Evolutionary conservation across 129 eudicot species (phyloP).

Genomic region (Pittosporum tobira): DNA sequence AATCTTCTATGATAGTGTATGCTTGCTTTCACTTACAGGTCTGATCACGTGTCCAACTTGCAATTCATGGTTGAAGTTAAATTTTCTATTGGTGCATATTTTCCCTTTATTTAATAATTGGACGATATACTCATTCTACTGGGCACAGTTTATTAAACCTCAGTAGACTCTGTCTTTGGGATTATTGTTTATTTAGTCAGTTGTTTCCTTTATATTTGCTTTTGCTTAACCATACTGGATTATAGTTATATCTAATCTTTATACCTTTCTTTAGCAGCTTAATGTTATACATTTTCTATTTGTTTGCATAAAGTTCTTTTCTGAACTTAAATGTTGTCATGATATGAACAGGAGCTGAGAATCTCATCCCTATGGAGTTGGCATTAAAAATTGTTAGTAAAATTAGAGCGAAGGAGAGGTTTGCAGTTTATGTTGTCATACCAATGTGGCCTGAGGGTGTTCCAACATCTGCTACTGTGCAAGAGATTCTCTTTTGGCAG

Average conservation of each 20-base stretch:
- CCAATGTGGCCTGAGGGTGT: constrained; percentile 99
- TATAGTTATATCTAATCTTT: background rate
- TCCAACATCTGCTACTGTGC: constrained; percentile 69
- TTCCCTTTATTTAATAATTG: no score
- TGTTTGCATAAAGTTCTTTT: background rate
- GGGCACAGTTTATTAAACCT: background rate
- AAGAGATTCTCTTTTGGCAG: constrained; percentile 99
- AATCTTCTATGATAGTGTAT: background rate
- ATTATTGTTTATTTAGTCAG: background rate
- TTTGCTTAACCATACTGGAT: background rate
- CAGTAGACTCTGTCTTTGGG: background rate
- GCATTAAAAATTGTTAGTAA: constrained; percentile 81
- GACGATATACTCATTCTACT: no score
- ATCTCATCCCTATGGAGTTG: constrained; percentile 94
- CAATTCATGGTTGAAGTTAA: no score
- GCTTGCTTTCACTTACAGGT: background rate
- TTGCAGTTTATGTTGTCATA: constrained; percentile 80
- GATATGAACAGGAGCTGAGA: constrained; percentile 73
- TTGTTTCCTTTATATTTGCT: background rate
- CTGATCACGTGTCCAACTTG: no score
- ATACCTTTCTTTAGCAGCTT: background rate
- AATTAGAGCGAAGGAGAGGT: constrained; percentile 79
- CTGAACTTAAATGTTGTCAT: background rate
- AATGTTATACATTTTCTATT: background rate
- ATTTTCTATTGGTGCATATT: no score